Percentiles rank a stretch among this genome's conserved stretches.
Conservation (phyloP, 2,329 filamentous ascomycete genomes). For the Clarireedia hainanense region DNA sequence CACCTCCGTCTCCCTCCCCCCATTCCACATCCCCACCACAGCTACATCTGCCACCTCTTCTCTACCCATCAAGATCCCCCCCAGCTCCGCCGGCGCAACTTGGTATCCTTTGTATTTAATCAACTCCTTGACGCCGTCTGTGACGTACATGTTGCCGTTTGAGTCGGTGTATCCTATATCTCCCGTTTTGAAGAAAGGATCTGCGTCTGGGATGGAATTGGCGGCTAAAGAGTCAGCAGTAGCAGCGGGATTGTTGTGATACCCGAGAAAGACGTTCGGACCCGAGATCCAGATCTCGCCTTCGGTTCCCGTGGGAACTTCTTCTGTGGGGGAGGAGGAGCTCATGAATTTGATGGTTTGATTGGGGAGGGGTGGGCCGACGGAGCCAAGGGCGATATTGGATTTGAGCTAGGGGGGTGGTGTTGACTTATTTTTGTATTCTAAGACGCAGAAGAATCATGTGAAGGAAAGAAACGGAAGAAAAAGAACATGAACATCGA, state of each 20-base stretch:
- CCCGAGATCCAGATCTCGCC: constrained; percentile 64
- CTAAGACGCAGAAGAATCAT: not conserved
- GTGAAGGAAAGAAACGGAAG: not conserved
- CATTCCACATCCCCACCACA: constrained; percentile 53
- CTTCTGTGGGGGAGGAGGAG: not conserved
- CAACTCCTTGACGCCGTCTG: constrained; percentile 67
- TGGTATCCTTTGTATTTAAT: constrained; percentile 60
- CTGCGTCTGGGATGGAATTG: constrained; percentile 47
- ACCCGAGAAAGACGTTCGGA: constrained; percentile 52
- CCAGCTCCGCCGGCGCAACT: constrained; percentile 58
- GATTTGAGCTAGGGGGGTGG: not conserved
- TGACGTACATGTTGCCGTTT: constrained; percentile 76
- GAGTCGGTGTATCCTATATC: constrained; percentile 72
- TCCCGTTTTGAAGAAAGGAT: constrained; percentile 63
- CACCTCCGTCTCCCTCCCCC: constrained; percentile 56
- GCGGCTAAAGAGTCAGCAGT: constrained; percentile 46
- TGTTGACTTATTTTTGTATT: not conserved
- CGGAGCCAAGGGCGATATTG: constrained; percentile 5
- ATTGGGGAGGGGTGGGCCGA: constrained; percentile 9
- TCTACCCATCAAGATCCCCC: constrained; percentile 37
- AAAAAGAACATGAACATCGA: not conserved
- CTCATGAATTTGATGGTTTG: constrained; percentile 8
- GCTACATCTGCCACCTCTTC: constrained; percentile 45
- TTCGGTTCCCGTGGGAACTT: constrained; percentile 41
- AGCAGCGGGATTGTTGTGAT: constrained; percentile 52